Conservation (phyloP, 2,329 filamentous ascomycete genomes). For the Aureobasidium sp. region DNA sequence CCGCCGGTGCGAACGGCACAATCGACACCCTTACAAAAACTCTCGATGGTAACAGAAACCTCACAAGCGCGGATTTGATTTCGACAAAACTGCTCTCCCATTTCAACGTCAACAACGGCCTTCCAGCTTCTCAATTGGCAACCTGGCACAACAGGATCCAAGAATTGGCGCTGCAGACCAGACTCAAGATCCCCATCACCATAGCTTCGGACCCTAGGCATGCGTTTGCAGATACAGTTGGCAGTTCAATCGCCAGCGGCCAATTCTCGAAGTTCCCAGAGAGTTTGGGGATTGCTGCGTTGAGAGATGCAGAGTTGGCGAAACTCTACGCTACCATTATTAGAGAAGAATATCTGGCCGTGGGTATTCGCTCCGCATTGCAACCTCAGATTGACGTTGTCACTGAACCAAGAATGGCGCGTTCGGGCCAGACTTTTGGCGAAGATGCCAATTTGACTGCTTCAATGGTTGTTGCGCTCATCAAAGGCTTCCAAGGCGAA, state of each 20-base stretch:
- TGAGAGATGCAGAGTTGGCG: slow-evolving; percentile 59
- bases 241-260: slow-evolving; percentile 62
- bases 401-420: slow-evolving; percentile 62
- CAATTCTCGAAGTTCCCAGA: slow-evolving; percentile 70
- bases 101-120: slow-evolving; percentile 60
- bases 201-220: slow-evolving; percentile 44
- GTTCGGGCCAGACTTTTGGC: slow-evolving; percentile 66
- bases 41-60: not conserved
- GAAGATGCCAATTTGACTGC: slow-evolving; percentile 64
- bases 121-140: slow-evolving; percentile 59
- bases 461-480: slow-evolving; percentile 46
- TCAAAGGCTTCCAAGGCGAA: not conserved
- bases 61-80: slow-evolving; percentile 52
- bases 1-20: slow-evolving; percentile 27
- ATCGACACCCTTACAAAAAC: not conserved
- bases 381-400: slow-evolving; percentile 64
- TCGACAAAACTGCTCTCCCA: slow-evolving; percentile 62
- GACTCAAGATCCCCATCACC: slow-evolving; percentile 1
- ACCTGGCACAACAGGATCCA: slow-evolving; percentile 8
- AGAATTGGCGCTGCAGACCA: not conserved
- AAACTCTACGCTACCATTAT: slow-evolving; percentile 62
- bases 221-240: slow-evolving; percentile 66
- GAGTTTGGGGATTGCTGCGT: slow-evolving; percentile 61
- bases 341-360: slow-evolving; percentile 56
- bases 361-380: slow-evolving; percentile 70